phyloP scores from a whole-genome alignment of 345 rosid species.

The Salix purpurea region DNA sequence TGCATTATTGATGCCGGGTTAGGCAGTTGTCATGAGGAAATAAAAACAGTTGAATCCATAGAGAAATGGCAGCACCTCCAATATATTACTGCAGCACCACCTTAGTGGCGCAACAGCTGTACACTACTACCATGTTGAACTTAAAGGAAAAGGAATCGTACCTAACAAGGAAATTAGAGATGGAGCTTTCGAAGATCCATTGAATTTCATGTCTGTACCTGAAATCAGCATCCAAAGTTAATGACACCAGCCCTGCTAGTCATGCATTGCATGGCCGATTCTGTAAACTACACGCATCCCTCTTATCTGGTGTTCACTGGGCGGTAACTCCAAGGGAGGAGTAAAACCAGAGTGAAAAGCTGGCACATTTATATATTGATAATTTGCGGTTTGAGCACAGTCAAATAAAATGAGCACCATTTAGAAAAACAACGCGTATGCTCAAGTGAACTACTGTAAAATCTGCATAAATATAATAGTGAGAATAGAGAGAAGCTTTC shows the following conservation, averaged over 20 bases:
- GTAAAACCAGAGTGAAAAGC: too few relatives aligned
- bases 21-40: background rate
- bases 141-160: constrained; percentile 22
- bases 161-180: constrained; percentile 84
- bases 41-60: background rate
- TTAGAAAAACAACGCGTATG: background rate
- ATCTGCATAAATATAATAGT: background rate
- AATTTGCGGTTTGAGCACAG: background rate
- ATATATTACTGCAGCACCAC: background rate
- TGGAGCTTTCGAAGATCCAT: constrained; percentile 64
- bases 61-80: background rate
- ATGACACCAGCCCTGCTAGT: background rate
- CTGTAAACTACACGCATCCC: background rate
- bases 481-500: background rate
- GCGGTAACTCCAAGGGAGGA: too few relatives aligned
- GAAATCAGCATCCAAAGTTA: constrained; percentile 22
- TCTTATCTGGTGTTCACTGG: too few relatives aligned
- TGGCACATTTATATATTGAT: background rate
- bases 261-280: background rate
- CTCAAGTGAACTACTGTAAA: background rate
- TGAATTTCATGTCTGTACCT: constrained; percentile 56
- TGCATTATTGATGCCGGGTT: background rate
- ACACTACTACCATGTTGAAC: background rate
- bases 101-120: background rate
- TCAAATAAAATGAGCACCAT: background rate